Base-by-base conservation (phyloP, 1,284 basidiomycete genomes). In the Porodaedalea pini region DNA sequence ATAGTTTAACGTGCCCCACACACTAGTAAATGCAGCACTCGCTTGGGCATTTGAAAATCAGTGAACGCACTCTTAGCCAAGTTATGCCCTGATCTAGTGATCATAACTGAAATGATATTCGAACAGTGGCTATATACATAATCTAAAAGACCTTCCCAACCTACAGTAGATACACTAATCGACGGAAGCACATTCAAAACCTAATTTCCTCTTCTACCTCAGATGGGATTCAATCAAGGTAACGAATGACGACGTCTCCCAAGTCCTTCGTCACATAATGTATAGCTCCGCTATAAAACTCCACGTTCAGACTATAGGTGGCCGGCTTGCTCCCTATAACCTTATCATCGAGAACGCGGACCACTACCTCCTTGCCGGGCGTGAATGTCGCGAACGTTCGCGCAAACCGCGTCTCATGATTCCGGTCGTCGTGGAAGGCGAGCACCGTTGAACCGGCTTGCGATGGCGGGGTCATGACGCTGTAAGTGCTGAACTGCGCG, bases 241-340 rank as follows among this genome's bases (percentile, higher is more conserved):
- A 53, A n/a, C 27, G 52, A 17, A 58, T 49, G 4, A 58, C 45
- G 19, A 50, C 51, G 13, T 27, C 21, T 7, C 29, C 23, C 40
- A 34, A 50, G 44, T 54, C 36, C 34, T 27, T 23, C 25, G 57
- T 50, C 21, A 41, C 44, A 43, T 45, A 58, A 32, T 58, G 49
- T 17, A 58, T 31, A 17, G 57, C 57, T n/a, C 57, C 57, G 29
- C 57, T 58, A 19, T 54, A 58, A 19, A 54, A 58, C 27, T 58
- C 51, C 23, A 58, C 52, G 17, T 34, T 48, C 3, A 58, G 34
- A 23, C 44, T 58, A 13, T 40, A 43, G 19, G 51, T 54, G 2
- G 51, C 40, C 11, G 57, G 51, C 17, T 29, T 15, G 3, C 27
- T 17, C 6, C 19, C 49, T 2, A 40, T n/a, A 7, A 45, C 37